Evolutionary conservation across 2,329 filamentous ascomycete genomes (phyloP).

Genomic region (Parastagonospora nodorum): DNA sequence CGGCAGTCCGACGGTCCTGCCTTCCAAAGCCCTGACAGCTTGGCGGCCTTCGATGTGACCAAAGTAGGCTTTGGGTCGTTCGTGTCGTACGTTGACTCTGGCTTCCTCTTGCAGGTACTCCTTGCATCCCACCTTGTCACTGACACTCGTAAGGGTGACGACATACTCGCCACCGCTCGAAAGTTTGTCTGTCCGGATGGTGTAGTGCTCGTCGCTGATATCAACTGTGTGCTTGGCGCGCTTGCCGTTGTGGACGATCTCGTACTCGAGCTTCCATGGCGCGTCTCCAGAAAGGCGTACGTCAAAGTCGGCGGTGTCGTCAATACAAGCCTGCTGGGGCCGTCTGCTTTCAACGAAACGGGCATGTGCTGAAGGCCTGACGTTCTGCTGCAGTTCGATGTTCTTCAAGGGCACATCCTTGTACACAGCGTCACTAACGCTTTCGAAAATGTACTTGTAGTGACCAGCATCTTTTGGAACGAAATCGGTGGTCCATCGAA

Average conservation of each 20-base stretch:
- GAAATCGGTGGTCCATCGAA: constrained; percentile 84
- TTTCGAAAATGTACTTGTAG: constrained; percentile 84
- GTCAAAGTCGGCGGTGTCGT: constrained; percentile 76
- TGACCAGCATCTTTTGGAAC: constrained; percentile 80
- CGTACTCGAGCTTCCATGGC: constrained; percentile 90
- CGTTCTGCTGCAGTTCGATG: constrained; percentile 78
- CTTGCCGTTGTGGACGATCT: constrained; percentile 87
- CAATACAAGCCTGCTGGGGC: constrained; percentile 75
- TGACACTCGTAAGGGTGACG: constrained; percentile 81
- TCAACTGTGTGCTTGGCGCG: constrained; percentile 70
- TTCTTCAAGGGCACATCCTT: constrained; percentile 57
- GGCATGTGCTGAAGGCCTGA: constrained; percentile 89
- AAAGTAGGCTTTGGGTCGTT: constrained; percentile 85
- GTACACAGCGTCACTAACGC: constrained; percentile 84
- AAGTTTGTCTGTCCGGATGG: constrained; percentile 76
- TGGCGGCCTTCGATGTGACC: constrained; percentile 82
- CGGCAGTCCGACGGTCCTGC: constrained; percentile 74
- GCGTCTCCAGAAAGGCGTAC: constrained; percentile 79
- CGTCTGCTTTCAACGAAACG: constrained; percentile 63
- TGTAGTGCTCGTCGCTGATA: constrained; percentile 67
- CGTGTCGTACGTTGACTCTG: constrained; percentile 84
- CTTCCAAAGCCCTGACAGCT: constrained; percentile 75
- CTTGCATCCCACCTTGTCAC: constrained; percentile 85
- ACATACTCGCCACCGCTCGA: constrained; percentile 87
- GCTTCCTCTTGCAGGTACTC: constrained; percentile 83